Evolutionary conservation across 768 basidiomycete genomes (phyloP), one percentile per base, ranked within the genome.

Genomic region (Hypholoma sublateritium): DNA sequence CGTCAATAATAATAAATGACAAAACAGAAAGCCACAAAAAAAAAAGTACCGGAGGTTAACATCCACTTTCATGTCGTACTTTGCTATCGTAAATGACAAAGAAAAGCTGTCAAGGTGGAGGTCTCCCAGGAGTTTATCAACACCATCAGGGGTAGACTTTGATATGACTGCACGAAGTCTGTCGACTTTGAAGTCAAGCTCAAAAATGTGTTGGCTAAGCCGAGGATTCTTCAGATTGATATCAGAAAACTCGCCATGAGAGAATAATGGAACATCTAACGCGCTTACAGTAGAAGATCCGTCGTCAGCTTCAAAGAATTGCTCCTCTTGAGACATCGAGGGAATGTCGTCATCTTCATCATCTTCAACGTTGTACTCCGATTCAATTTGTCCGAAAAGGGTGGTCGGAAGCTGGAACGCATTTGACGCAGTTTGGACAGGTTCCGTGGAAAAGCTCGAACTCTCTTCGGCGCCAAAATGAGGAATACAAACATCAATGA

Each of bases 401-500:
- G 76, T 77, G 3, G 82, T 62, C 14, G 86, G 77, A 36, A 87
- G 70, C 50, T 79, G 80, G 65, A 89, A 83, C 17, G 65, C 64
- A 5, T 67, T 72, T 43, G 74, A 55, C 34, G 71, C 63, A 21
- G 66, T 64, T 41, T 67, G 62, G 45, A 61, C 65, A 3, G 62
- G 60, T 50, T 61, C 62, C 17, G 35, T 63, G 11, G 44, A 28
- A 11, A 56, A 47, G 45, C 56, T 51, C 11, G 69, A 36, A 41
- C 62, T 50, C 21, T 70, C 28, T 21, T 73, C 77, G 22, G 81
- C 76, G 43, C 83, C 88, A 62, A 98, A 88, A 56, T 87, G 83
- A 13, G 97, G 97, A 37, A 98, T 87, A 25, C 87, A 85, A 24
- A 95, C 87, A 65, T 98, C 95, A 63, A 98, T 83, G 55, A 98